Evolutionary conservation across 2,329 filamentous ascomycete genomes (phyloP).

Genomic region (Macrophomina pseudophaseolina): DNA sequence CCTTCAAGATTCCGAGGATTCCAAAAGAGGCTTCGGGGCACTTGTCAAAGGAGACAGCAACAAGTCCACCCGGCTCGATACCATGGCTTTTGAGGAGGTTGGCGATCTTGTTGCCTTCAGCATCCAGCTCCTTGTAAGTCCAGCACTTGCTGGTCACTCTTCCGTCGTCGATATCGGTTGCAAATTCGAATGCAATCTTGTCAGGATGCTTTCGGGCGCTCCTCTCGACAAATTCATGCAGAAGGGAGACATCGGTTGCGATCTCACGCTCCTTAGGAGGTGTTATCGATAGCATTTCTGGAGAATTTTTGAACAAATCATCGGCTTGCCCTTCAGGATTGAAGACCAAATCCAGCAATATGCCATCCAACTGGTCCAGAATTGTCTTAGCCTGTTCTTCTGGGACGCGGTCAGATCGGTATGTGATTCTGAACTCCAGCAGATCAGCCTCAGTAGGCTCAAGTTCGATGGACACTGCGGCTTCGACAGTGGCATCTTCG

Average conservation of each 20-base stretch:
- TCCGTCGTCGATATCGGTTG: conserved; percentile 58
- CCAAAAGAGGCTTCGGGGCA: conserved; percentile 83
- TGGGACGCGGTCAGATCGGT: conserved; percentile 68
- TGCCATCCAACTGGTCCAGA: conserved; percentile 72
- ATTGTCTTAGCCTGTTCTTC: conserved; percentile 69
- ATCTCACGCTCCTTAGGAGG: conserved; percentile 66
- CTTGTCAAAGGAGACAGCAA: conserved; percentile 83
- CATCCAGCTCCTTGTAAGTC: conserved; percentile 76
- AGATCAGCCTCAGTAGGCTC: conserved; percentile 58
- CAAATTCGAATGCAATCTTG: conserved; percentile 76
- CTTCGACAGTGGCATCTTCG: conserved; percentile 73
- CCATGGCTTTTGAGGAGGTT: conserved; percentile 62
- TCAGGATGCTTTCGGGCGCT: conserved; percentile 63
- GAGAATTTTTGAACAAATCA: conserved; percentile 42
- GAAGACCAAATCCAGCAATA: conserved; percentile 65
- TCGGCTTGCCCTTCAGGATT: conserved; percentile 50
- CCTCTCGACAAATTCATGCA: conserved; percentile 80
- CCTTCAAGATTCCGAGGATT: conserved; percentile 81
- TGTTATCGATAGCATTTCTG: conserved; percentile 66
- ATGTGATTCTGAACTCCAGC: conserved; percentile 70
- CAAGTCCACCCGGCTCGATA: conserved; percentile 62
- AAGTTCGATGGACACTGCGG: conserved; percentile 77
- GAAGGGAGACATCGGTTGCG: conserved; percentile 61
- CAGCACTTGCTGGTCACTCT: conserved; percentile 61
- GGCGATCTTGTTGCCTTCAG: conserved; percentile 74